Percentiles rank a stretch among this genome's conserved stretches.
Evolutionary conservation across 805 yeast genomes (phyloP).

Genomic region (Candida stauntonica): DNA sequence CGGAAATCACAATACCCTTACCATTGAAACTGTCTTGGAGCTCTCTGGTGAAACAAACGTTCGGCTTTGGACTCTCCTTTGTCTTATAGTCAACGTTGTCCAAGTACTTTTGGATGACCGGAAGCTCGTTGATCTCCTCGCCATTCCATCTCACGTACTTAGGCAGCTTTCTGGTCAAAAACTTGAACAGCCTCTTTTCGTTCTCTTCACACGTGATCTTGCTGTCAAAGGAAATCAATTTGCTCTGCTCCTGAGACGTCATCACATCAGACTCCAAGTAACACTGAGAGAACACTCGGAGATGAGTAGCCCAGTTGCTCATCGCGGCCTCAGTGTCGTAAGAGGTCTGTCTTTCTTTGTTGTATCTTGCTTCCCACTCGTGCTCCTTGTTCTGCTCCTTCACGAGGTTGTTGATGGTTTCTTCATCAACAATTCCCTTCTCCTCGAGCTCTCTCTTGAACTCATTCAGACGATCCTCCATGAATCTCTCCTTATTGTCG

Average conservation of each 20-base stretch:
- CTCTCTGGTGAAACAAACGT: constrained; percentile 22
- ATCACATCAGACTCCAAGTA: constrained; percentile 16
- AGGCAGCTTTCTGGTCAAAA: constrained; percentile 37
- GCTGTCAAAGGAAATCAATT: constrained; percentile 6
- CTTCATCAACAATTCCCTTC: constrained; percentile 11
- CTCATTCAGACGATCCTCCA: constrained; percentile 16
- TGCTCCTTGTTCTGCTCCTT: constrained; percentile 10
- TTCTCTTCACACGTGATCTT: constrained; percentile 17
- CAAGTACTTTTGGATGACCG: constrained; percentile 16
- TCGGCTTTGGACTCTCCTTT: neutral
- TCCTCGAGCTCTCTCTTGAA: constrained; percentile 15
- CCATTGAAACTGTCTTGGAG: constrained; percentile 31
- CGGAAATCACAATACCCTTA: constrained; percentile 36
- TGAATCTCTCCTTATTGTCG: constrained; percentile 22
- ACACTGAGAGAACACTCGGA: constrained; percentile 28
- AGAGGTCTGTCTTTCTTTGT: constrained; percentile 14
- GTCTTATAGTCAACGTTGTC: constrained; percentile 6
- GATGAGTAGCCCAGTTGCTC: constrained; percentile 22
- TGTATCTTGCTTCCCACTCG: constrained; percentile 20
- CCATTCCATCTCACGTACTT: constrained; percentile 39
- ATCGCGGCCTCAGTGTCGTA: constrained; percentile 23
- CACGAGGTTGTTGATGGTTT: constrained; percentile 4
- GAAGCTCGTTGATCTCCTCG: constrained; percentile 20
- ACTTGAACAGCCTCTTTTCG: constrained; percentile 38
- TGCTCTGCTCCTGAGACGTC: constrained; percentile 4